Evolutionary conservation across 108 stramenopile species (phyloP).

Genomic region (Nitzschia sp.): DNA sequence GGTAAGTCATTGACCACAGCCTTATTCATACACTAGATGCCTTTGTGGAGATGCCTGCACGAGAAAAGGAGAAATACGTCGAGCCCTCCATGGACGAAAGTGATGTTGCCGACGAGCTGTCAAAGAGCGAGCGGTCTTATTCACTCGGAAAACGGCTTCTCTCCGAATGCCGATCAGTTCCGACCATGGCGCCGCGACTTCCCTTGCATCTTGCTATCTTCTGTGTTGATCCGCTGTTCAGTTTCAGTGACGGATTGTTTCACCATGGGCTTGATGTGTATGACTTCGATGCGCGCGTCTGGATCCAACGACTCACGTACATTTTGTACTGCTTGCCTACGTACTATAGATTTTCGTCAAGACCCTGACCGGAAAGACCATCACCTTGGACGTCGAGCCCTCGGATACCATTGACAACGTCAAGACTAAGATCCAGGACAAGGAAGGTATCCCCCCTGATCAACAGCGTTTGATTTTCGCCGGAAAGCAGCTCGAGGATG

Average conservation of each 20-base stretch:
- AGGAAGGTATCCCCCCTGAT: slow-evolving; percentile 93
- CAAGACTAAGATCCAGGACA: slow-evolving; percentile 92
- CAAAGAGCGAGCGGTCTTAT: background rate
- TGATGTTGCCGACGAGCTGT: background rate
- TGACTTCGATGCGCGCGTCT: background rate
- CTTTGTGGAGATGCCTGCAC: too few species aligned
- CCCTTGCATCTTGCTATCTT: too few species aligned
- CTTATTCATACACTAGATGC: too few species aligned
- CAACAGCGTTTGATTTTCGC: slow-evolving; percentile 91
- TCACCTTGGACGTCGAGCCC: slow-evolving; percentile 97
- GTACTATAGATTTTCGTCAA: slow-evolving; percentile 82
- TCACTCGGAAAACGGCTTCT: background rate
- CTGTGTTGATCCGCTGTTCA: too few species aligned
- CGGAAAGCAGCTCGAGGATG: slow-evolving; percentile 99
- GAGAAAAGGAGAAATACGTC: background rate
- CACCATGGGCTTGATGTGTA: background rate
- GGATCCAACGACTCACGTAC: slow-evolving; percentile 3
- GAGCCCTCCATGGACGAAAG: background rate
- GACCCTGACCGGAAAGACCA: slow-evolving; percentile 94
- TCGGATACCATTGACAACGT: slow-evolving; percentile 94
- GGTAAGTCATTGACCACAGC: background rate
- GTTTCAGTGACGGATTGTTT: background rate
- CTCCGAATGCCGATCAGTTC: background rate
- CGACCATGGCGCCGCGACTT: too few species aligned
- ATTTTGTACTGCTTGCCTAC: background rate